These are phyloP conservation scores for Lasiodiplodia theobromae DNA, from an alignment of 2,329 filamentous ascomycete species.

Conservation along the genomic window DNA sequence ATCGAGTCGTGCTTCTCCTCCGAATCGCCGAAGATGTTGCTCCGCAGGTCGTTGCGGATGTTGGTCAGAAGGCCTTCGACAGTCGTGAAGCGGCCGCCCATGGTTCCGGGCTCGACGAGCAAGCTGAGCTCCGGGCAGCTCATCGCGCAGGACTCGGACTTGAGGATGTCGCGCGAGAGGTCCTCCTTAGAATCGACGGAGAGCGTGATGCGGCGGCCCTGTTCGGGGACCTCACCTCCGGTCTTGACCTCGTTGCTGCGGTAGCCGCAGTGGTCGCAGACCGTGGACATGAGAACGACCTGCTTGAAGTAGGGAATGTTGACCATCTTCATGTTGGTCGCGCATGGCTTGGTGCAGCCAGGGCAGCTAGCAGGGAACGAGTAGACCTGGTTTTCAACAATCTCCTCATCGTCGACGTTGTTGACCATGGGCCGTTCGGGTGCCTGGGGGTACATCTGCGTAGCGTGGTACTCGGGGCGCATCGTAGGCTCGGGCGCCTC, in stretches of 20 bases:
- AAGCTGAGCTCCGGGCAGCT: slow-evolving; percentile 87
- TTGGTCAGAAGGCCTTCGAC: slow-evolving; percentile 93
- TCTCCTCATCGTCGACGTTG: slow-evolving; percentile 72
- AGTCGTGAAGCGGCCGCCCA: slow-evolving; percentile 96
- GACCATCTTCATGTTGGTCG: slow-evolving; percentile 98
- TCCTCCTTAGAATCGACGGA: slow-evolving; percentile 73
- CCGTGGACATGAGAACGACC: slow-evolving; percentile 93
- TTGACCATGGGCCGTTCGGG: slow-evolving; percentile 47
- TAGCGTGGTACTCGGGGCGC: slow-evolving; percentile 60
- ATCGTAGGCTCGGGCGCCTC: slow-evolving; percentile 64
- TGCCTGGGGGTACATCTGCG: slow-evolving; percentile 53
- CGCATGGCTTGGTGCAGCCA: slow-evolving; percentile 83
- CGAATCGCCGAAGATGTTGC: slow-evolving; percentile 73
- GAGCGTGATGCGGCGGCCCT: slow-evolving; percentile 84
- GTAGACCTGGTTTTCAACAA: slow-evolving; percentile 91
- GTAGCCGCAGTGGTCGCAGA: slow-evolving; percentile 91
- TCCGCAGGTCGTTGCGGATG: slow-evolving; percentile 86
- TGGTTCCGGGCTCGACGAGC: slow-evolving; percentile 87
- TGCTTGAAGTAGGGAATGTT: slow-evolving; percentile 98
- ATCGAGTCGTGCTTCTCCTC: slow-evolving; percentile 76
- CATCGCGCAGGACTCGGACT: slow-evolving; percentile 90
- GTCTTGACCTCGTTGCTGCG: slow-evolving; percentile 98
- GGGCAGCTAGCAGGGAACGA: slow-evolving; percentile 91
- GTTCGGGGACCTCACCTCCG: slow-evolving; percentile 86
- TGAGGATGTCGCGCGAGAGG: slow-evolving; percentile 90